phyloP scores from a whole-genome alignment of 805 yeast genomes.

The Ascoidea asiatica region DNA sequence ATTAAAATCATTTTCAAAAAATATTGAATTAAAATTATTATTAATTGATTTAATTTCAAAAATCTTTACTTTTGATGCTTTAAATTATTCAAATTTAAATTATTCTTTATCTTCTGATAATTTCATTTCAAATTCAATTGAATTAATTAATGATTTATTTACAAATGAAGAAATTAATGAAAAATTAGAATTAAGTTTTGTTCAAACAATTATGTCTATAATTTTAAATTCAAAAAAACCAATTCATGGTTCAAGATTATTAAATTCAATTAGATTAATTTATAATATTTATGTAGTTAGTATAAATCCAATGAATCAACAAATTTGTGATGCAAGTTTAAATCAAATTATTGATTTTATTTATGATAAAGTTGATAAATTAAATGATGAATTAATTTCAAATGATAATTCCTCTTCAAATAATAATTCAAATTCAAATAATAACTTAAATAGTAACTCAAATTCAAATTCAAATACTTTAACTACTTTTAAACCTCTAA shows the following conservation, averaged over 20 bases:
- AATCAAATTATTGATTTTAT: conserved; percentile 82
- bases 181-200: conserved; percentile 80
- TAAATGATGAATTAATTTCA: conserved; percentile 6
- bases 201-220: conserved; percentile 83
- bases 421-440: conserved; percentile 6
- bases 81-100: conserved; percentile 3
- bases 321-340: conserved; percentile 84
- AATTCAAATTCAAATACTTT: conserved; percentile 1
- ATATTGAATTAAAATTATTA: conserved; percentile 4
- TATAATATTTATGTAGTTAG: conserved; percentile 84
- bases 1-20: background rate
- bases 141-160: conserved; percentile 8
- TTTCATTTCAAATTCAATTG: conserved; percentile 5
- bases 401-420: conserved; percentile 7
- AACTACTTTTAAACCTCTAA: conserved; percentile 1
- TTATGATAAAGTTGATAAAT: conserved; percentile 54
- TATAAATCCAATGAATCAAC: conserved; percentile 55
- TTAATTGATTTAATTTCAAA: conserved; percentile 9
- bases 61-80: conserved; percentile 9
- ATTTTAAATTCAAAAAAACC: conserved; percentile 68
- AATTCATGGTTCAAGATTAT: conserved; percentile 78
- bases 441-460: conserved; percentile 1
- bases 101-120: conserved; percentile 1
- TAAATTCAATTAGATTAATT: conserved; percentile 86
- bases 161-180: conserved; percentile 71